Evolutionary conservation across 179 eudicot species (phyloP), one percentile per base, ranked within the genome.

Genomic region (Nepenthes alata): DNA sequence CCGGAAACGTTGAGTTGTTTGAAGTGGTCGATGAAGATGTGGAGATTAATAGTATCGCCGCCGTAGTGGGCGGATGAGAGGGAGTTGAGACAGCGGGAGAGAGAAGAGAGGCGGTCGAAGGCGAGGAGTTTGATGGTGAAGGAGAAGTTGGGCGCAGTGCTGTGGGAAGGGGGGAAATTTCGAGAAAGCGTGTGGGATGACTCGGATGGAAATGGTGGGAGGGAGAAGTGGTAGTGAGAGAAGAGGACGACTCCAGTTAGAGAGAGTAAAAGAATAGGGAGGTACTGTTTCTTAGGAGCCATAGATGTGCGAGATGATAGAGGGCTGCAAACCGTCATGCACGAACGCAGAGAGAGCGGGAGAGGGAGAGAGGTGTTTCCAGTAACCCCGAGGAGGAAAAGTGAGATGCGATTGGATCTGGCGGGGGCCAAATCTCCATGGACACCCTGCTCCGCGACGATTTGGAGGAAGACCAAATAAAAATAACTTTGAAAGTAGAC

Each of bases 71-170:
- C 88, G 1, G 63, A 9, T 9, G 91, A 60, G 51, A 89, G 94
- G 14, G 98, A 86, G 25, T 6, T 13, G 62, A 93, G 90, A 69
- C 98, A 93, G 67, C 96, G 89, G 16, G 90, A 74, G 67, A 93
- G 76, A 16, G 98, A 83, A 10, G 78, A 2, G 66, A 89, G 77
- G 72, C 98, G 98, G 58, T 89, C 66, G 72, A 56, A 93, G 51
- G 95, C 70, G 37, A 93, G 82, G 62, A 93, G 67, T 81, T 93
- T 93, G 87, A 93, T 62, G 54, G 87, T 73, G 77, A 93, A 65
- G 4, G 84, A 72, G 85, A 85, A 89, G 3, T 66, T 58, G 52
- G 60, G 73, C 38, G 62, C 41, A 34, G 73, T 35, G 71, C 68
- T 67, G 38, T 70, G 58, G 53, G 57, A 64, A 10, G 67, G 60